Conservation (phyloP, 1,284 basidiomycete species). For the Cutaneotrichosporon dermatis region DNA sequence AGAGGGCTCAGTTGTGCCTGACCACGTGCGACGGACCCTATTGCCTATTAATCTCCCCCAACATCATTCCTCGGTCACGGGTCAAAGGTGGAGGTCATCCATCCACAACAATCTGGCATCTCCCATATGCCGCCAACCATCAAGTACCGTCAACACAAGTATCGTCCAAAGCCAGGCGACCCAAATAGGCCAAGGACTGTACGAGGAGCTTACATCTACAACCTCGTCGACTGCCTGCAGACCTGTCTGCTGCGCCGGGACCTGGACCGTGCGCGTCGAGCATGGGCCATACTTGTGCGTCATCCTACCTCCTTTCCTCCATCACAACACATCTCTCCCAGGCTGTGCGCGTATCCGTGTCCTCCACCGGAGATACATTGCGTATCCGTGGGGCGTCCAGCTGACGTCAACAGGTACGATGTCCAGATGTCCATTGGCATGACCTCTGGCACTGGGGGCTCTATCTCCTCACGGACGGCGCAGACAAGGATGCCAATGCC, state of each 20-base stretch:
- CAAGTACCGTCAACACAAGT: constrained; percentile 3
- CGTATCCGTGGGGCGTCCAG: too few species aligned
- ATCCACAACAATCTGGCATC: background rate
- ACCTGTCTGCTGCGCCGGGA: constrained; percentile 67
- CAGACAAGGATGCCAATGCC: background rate
- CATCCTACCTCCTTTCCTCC: background rate
- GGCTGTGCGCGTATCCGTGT: background rate
- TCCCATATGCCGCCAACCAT: background rate
- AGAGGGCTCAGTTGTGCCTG: too few species aligned
- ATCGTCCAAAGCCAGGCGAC: constrained; percentile 10
- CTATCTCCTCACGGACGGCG: constrained; percentile 25
- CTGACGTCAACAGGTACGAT: constrained; percentile 52
- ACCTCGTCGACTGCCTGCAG: constrained; percentile 54
- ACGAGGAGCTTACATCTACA: constrained; percentile 42
- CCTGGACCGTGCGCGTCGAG: constrained; percentile 60
- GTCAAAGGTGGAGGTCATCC: background rate
- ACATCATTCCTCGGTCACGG: too few species aligned
- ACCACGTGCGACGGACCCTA: too few species aligned
- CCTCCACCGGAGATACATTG: too few species aligned
- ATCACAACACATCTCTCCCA: background rate
- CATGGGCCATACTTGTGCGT: constrained; percentile 69
- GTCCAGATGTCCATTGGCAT: constrained; percentile 75
- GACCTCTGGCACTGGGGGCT: constrained; percentile 69
- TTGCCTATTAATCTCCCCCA: too few species aligned
- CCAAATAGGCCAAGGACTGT: constrained; percentile 14